Evolutionary conservation across 768 basidiomycete species (phyloP), one percentile per base, ranked within the genome.

Genomic region (Mycena amicta): DNA sequence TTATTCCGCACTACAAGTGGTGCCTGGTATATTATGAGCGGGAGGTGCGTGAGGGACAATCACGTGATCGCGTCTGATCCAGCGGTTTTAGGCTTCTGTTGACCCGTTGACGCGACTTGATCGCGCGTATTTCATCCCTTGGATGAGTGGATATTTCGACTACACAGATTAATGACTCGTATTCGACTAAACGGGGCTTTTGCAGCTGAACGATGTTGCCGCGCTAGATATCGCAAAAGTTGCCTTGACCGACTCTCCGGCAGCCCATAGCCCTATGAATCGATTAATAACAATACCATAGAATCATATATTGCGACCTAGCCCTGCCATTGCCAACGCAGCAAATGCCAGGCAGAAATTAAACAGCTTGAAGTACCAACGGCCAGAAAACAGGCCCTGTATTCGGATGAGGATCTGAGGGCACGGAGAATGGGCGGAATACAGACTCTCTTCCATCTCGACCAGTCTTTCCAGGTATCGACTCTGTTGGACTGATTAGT

Each of bases 181-280:
- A n/a, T n/a, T n/a, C n/a, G 8, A 8, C 18, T 59, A 73, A 26
- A 83, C 78, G 12, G 83, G 83, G 3, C 83, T 73, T 2, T 26
- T 64, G 57, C 85, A 87, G 2, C 85, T 73, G 66, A 87, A 87
- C 16, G 83, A 82, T 8, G 84, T 80, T 0, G 80, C 75, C 2
- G 80, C 70, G 0, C 71, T 72, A 6, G 65, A 47, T 1, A 66
- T 54, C 20, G 73, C 33, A 70, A 87, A 85, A 3, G 68, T 72
- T 0, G 55, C 46, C 43, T 80, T 74, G 50, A 86, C 83, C 4
- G 76, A 67, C 52, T 74, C 70, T 20, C 83, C 75, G 8, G 83
- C 69, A 0, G 83, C 78, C 76, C 76, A 79, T 74, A 78, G 77
- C 12, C 76, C 75, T 75, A 30, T 26, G 1, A 45, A 5, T 4